A percentile compares a stretch with the other conserved stretches of the same genome.
Evolutionary conservation across 768 basidiomycete genomes (phyloP).

Genomic region (Trametes gibbosa): DNA sequence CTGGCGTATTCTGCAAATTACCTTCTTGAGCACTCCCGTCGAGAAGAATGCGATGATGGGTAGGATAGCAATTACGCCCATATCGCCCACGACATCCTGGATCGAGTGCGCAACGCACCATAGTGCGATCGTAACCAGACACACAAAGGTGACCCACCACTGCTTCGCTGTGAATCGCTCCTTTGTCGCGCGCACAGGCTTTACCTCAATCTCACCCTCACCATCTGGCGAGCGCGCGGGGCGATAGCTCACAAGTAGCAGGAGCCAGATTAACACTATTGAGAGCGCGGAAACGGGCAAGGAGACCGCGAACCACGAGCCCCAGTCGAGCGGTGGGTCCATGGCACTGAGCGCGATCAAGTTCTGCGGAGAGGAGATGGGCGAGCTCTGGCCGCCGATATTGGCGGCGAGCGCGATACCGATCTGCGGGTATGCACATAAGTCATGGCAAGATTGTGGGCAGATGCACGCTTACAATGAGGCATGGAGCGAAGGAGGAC

Average conservation of each 20-base stretch:
- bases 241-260: slow-evolving; percentile 80
- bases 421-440: slow-evolving; percentile 47
- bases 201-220: slow-evolving; percentile 78
- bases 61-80: slow-evolving; percentile 95
- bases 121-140: slow-evolving; percentile 76
- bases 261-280: slow-evolving; percentile 86
- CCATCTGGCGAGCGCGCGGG: slow-evolving; percentile 71
- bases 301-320: slow-evolving; percentile 90
- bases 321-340: slow-evolving; percentile 86
- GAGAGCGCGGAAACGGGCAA: slow-evolving; percentile 88
- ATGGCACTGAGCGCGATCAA: slow-evolving; percentile 88
- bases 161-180: slow-evolving; percentile 84
- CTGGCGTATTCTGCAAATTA: slow-evolving; percentile 28
- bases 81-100: slow-evolving; percentile 80
- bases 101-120: slow-evolving; percentile 89
- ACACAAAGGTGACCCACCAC: slow-evolving; percentile 86
- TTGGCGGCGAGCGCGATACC: slow-evolving; percentile 98
- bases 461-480: slow-evolving; percentile 64
- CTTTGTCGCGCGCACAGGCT: slow-evolving; percentile 76
- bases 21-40: slow-evolving; percentile 92
- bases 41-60: slow-evolving; percentile 94
- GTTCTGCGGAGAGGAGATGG: slow-evolving; percentile 98
- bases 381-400: slow-evolving; percentile 95
- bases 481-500: slow-evolving; percentile 82
- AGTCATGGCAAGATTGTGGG: not conserved